Percentiles rank a stretch among this genome's conserved stretches.
Evolutionary conservation across 495 filamentous ascomycete genomes (phyloP).

Genomic region (Oidiodendron maius): DNA sequence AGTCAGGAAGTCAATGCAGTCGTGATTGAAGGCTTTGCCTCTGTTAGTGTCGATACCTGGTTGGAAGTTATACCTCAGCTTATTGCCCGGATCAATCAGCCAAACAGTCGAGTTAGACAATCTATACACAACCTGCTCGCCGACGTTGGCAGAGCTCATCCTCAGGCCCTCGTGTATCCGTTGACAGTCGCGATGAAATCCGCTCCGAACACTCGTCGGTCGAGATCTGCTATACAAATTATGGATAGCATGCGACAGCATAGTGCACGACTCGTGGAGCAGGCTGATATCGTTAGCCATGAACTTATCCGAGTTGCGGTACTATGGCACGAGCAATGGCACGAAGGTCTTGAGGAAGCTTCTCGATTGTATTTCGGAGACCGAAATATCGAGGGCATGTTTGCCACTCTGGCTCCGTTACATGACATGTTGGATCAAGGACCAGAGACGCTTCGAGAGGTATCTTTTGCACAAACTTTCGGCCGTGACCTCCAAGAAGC

Average conservation of each 20-base stretch:
- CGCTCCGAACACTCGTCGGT: slow-evolving; percentile 62
- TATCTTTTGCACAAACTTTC: slow-evolving; percentile 97
- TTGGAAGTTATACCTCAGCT: slow-evolving; percentile 95
- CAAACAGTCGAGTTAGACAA: slow-evolving; percentile 74
- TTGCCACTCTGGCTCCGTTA: slow-evolving; percentile 79
- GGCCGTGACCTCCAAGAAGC: slow-evolving; percentile 92
- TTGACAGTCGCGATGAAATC: slow-evolving; percentile 98
- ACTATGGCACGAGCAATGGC: slow-evolving; percentile 97
- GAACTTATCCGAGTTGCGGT: slow-evolving; percentile 96
- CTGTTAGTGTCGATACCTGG: slow-evolving; percentile 95
- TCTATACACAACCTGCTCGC: slow-evolving; percentile 86
- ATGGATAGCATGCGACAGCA: slow-evolving; percentile 98
- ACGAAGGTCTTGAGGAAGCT: slow-evolving; percentile 97
- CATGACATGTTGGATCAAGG: slow-evolving; percentile 87
- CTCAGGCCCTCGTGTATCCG: slow-evolving; percentile 98
- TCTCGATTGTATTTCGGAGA: slow-evolving; percentile 90
- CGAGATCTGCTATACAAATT: slow-evolving; percentile 78
- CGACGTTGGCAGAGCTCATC: slow-evolving; percentile 89
- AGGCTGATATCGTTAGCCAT: slow-evolving; percentile 88
- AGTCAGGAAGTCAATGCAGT: slow-evolving; percentile 78
- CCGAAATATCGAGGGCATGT: slow-evolving; percentile 95
- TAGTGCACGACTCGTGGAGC: slow-evolving; percentile 87
- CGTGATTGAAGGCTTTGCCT: slow-evolving; percentile 82
- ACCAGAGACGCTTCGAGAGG: slow-evolving; percentile 87
- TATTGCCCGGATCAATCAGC: slow-evolving; percentile 95